phyloP scores from a whole-genome alignment of 495 filamentous ascomycete species.

The Talaromyces stipitatus region DNA sequence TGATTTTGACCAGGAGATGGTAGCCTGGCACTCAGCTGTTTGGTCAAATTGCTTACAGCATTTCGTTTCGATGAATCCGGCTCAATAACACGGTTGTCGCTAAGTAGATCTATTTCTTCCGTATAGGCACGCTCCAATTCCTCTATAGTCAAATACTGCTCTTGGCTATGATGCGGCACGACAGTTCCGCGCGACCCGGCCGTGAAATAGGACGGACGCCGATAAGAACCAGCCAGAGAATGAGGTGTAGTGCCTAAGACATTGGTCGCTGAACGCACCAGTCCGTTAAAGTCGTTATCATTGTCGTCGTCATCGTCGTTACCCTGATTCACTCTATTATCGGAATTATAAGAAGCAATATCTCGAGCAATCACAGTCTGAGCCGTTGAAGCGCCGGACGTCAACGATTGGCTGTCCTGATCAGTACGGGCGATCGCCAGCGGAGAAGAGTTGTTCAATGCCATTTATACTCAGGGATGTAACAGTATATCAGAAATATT shows the following conservation, averaged over 20 bases:
- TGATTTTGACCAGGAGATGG: conserved; percentile 13
- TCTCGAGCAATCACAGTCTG: conserved; percentile 64
- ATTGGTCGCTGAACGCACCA: conserved; percentile 34
- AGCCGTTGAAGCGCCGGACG: conserved; percentile 56
- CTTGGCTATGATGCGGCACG: conserved; percentile 37
- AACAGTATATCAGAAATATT: neutral
- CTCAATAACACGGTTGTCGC: conserved; percentile 69
- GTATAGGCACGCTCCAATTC: conserved; percentile 57
- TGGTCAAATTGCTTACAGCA: conserved; percentile 15
- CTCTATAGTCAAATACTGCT: conserved; percentile 45
- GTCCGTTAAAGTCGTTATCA: conserved; percentile 42
- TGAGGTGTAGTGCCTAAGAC: conserved; percentile 28
- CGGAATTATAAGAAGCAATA: conserved; percentile 40
- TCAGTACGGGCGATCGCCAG: conserved; percentile 13
- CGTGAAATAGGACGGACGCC: conserved; percentile 57
- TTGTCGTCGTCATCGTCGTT: conserved; percentile 37
- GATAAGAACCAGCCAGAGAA: conserved; percentile 62
- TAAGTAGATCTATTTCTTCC: conserved; percentile 67
- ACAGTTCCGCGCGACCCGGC: conserved; percentile 48
- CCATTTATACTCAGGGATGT: conserved; percentile 8
- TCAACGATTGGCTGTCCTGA: conserved; percentile 33
- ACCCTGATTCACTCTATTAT: neutral
- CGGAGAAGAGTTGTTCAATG: conserved; percentile 11
- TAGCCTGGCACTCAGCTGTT: conserved; percentile 21
- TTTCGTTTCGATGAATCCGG: conserved; percentile 46